Conservation (phyloP, 2,329 filamentous ascomycete species). For the Penicillium sp. region DNA sequence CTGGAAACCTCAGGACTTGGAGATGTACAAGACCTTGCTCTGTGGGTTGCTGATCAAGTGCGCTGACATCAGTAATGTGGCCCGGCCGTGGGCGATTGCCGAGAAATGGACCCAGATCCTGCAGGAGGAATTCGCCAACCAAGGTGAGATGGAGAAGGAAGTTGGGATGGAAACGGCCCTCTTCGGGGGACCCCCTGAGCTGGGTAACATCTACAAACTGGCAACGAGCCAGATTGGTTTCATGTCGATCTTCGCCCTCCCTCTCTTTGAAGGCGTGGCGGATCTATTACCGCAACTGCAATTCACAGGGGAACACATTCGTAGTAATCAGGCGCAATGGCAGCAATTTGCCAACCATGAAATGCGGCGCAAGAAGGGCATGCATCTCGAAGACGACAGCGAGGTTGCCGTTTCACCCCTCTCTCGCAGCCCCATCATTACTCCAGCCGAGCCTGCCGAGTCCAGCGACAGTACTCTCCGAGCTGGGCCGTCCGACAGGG, state of each 20-base stretch:
- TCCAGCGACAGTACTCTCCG: conserved; percentile 5
- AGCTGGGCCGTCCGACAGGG: conserved; percentile 4
- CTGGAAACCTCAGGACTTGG: conserved; percentile 70
- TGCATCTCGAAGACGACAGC: conserved; percentile 17
- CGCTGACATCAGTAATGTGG: conserved; percentile 97
- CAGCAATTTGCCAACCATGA: conserved; percentile 31
- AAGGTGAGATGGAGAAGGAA: conserved; percentile 85
- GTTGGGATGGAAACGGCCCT: conserved; percentile 82
- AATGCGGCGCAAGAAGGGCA: conserved; percentile 19
- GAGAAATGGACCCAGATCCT: conserved; percentile 86
- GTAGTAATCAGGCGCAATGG: conserved; percentile 70
- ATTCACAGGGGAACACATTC: conserved; percentile 77
- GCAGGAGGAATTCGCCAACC: conserved; percentile 91
- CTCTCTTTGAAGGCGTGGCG: conserved; percentile 80
- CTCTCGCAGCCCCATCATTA: conserved; percentile 27
- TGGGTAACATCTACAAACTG: conserved; percentile 75
- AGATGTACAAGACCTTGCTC: conserved; percentile 71
- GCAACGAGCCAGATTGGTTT: conserved; percentile 88
- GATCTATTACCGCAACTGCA: conserved; percentile 79
- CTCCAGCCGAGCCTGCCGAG: conserved; percentile 2
- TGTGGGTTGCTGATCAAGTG: conserved; percentile 95
- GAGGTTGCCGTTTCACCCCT: conserved; percentile 29
- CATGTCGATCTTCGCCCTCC: conserved; percentile 92
- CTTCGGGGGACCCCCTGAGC: conserved; percentile 69
- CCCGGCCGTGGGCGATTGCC: conserved; percentile 74